These are phyloP conservation scores for Panellus pusillus DNA, from an alignment of 768 basidiomycete genomes.

Conservation along the genomic window DNA sequence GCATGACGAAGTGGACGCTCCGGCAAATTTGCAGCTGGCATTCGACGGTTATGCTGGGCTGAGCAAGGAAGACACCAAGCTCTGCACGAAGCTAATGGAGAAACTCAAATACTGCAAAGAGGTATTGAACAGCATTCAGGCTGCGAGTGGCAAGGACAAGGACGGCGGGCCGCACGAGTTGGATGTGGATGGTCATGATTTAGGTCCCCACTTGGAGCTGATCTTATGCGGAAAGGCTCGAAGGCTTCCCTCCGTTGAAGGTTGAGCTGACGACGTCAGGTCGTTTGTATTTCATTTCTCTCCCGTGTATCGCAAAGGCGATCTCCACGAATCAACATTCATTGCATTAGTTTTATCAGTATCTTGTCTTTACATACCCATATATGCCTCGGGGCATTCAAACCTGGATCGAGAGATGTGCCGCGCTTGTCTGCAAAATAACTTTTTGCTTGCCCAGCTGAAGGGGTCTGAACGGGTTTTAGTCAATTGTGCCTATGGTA, in stretches of 20 bases:
- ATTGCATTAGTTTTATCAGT: constrained; percentile 14
- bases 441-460: too few species aligned
- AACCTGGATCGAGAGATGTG: not conserved
- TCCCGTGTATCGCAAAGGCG: constrained; percentile 21
- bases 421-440: too few species aligned
- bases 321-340: constrained; percentile 9
- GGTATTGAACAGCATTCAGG: constrained; percentile 69
- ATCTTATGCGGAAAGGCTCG: constrained; percentile 23
- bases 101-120: constrained; percentile 89
- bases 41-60: constrained; percentile 32
- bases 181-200: constrained; percentile 13
- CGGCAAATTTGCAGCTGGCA: constrained; percentile 63
- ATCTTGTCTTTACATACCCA: constrained; percentile 1
- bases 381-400: constrained; percentile 1
- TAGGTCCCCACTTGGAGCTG: constrained; percentile 11
- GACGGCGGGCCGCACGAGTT: constrained; percentile 27
- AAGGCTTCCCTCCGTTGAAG: constrained; percentile 25
- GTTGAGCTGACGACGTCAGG: constrained; percentile 20
- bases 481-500: too few species aligned
- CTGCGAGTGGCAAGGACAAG: constrained; percentile 48
- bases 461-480: too few species aligned
- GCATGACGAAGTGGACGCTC: constrained; percentile 70
- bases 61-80: constrained; percentile 59
- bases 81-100: constrained; percentile 63
- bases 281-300: constrained; percentile 15